These are phyloP conservation scores for Phytopythium boreale DNA, from an alignment of 352 stramenopile species.

Conservation along the genomic window DNA sequence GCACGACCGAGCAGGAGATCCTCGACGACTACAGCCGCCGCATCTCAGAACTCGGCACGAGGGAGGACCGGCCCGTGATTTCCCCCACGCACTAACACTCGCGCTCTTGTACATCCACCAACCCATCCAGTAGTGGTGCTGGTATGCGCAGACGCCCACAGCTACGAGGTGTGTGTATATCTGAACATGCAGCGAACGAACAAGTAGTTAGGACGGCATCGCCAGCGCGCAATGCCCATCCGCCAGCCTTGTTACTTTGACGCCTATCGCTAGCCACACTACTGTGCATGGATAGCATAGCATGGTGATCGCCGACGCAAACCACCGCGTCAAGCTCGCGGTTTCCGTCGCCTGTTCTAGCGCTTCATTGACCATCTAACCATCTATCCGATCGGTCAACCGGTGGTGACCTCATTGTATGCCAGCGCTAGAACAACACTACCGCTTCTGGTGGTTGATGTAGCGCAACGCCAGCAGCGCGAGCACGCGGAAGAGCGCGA, in stretches of 20 bases:
- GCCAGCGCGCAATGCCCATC: too few relatives aligned
- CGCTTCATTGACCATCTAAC: not conserved
- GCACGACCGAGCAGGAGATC: constrained; percentile 61
- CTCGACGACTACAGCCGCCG: constrained; percentile 54
- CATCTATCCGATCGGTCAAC: too few relatives aligned
- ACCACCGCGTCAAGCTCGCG: too few relatives aligned
- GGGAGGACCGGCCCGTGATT: constrained; percentile 8
- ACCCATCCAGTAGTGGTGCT: not conserved
- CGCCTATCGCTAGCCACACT: too few relatives aligned
- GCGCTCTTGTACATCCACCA: not conserved
- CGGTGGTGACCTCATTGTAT: too few relatives aligned
- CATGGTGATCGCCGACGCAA: too few relatives aligned
- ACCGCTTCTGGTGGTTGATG: constrained; percentile 44
- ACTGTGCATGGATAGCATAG: too few relatives aligned
- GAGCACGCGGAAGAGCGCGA: constrained; percentile 28
- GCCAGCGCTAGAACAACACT: not conserved
- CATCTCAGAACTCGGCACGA: constrained; percentile 41
- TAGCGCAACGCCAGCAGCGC: constrained; percentile 36
- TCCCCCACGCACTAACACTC: not conserved
- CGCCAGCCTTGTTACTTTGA: too few relatives aligned
- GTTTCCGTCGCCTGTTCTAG: too few relatives aligned
- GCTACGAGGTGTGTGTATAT: not conserved
- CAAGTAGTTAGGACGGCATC: not conserved
- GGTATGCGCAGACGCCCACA: not conserved
- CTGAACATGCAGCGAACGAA: not conserved